Evolutionary conservation across 2,329 filamentous ascomycete genomes (phyloP).

Genomic region (Cordyceps farinosa): DNA sequence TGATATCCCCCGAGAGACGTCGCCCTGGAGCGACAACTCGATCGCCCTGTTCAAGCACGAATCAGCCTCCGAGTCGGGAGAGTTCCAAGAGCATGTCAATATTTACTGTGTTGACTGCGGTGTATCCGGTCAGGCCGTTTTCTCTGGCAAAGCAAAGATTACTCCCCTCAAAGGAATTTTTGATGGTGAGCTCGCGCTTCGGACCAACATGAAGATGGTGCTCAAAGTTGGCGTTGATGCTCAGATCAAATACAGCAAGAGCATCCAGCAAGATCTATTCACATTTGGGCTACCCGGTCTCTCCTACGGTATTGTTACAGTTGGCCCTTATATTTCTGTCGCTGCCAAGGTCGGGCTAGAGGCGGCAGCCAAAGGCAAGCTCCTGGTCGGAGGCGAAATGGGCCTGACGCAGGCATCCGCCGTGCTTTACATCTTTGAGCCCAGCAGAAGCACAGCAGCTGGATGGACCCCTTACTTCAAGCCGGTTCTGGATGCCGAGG

Average conservation of each 20-base stretch:
- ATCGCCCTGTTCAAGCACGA: conserved; percentile 14
- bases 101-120: conserved; percentile 32
- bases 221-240: conserved; percentile 33
- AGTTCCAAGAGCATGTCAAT: conserved; percentile 24
- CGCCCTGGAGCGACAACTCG: conserved; percentile 28
- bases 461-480: conserved; percentile 30
- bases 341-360: conserved; percentile 24
- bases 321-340: conserved; percentile 27
- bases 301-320: conserved; percentile 26
- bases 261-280: conserved; percentile 24
- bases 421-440: conserved; percentile 26
- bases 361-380: conserved; percentile 24
- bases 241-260: conserved; percentile 22
- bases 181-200: conserved; percentile 25
- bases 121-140: conserved; percentile 25
- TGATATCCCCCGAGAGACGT: conserved; percentile 23
- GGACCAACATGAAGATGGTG: conserved; percentile 24
- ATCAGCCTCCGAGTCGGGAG: neutral
- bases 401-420: conserved; percentile 26
- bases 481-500: conserved; percentile 28
- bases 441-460: conserved; percentile 20
- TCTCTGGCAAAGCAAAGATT: conserved; percentile 28
- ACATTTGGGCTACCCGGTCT: conserved; percentile 26
- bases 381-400: conserved; percentile 31
- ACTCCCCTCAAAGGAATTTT: conserved; percentile 26